phyloP scores from a whole-genome alignment of 2,329 filamentous ascomycete species.

The Stagonosporopsis rhizophila region DNA sequence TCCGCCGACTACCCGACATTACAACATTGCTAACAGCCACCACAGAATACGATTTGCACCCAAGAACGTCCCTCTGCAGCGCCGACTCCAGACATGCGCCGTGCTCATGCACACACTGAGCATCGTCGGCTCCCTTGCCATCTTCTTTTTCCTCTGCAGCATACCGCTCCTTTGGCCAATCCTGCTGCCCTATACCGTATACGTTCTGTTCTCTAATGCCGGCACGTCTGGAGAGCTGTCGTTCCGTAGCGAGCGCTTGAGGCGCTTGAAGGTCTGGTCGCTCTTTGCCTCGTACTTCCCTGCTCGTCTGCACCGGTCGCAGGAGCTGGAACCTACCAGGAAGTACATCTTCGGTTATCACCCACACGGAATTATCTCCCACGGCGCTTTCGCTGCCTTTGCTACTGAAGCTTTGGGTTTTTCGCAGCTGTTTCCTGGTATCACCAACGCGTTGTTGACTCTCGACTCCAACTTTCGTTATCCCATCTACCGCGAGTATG shows the following conservation, averaged over 20 bases:
- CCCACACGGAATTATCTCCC: constrained; percentile 95
- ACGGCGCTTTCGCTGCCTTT: constrained; percentile 93
- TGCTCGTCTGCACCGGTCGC: constrained; percentile 83
- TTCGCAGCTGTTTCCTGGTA: constrained; percentile 85
- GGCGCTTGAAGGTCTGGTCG: constrained; percentile 79
- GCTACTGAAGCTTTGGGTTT: constrained; percentile 90
- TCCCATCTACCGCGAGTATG: constrained; percentile 92
- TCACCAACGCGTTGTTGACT: constrained; percentile 91
- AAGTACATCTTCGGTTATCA: constrained; percentile 99
- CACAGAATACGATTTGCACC: constrained; percentile 82
- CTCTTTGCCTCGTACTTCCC: constrained; percentile 95
- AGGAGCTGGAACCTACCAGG: constrained; percentile 76
- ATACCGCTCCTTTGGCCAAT: constrained; percentile 92
- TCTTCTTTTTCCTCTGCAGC: constrained; percentile 90
- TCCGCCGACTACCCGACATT: not conserved
- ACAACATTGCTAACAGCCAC: not conserved
- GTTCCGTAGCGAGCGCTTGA: constrained; percentile 76
- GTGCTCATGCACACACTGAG: constrained; percentile 59
- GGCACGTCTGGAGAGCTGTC: constrained; percentile 76
- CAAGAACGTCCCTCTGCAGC: constrained; percentile 69
- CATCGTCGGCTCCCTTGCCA: constrained; percentile 64
- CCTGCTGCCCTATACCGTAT: constrained; percentile 78
- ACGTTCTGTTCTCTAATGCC: constrained; percentile 80
- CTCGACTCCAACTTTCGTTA: constrained; percentile 96
- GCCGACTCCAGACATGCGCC: constrained; percentile 58